Conservation (phyloP, 345 rosid genomes). For the Hibiscus trionum region DNA sequence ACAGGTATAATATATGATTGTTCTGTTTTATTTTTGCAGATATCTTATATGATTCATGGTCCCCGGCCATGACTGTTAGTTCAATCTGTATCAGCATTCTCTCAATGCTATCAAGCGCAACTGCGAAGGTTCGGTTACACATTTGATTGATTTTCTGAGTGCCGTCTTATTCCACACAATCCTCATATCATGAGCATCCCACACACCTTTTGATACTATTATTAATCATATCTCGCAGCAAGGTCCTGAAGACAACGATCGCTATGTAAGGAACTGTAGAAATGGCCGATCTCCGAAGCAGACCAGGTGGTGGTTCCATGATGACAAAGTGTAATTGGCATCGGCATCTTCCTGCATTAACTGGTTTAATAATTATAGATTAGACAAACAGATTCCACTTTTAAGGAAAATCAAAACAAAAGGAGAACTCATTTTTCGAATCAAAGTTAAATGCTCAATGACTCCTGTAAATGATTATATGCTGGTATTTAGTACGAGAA, state of each 20-base stretch:
- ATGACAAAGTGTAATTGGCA: conserved; percentile 38
- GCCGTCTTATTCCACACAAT: not conserved
- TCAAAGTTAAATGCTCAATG: conserved; percentile 3
- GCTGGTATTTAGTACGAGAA: not conserved
- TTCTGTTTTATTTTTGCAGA: conserved; percentile 36
- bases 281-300: conserved; percentile 96
- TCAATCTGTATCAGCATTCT: conserved; percentile 96
- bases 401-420: not conserved
- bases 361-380: not conserved
- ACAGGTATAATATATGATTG: conserved; percentile 2
- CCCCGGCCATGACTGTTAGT: conserved; percentile 96
- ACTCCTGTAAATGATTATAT: conserved; percentile 6
- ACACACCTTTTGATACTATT: not conserved
- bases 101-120: conserved; percentile 95
- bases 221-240: conserved; percentile 19
- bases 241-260: conserved; percentile 93
- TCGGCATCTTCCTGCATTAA: conserved; percentile 26
- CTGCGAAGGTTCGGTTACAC: conserved; percentile 56
- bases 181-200: not conserved
- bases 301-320: conserved; percentile 99
- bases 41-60: conserved; percentile 97
- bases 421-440: not conserved
- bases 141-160: conserved; percentile 8
- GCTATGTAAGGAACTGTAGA: conserved; percentile 89
- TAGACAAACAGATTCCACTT: not conserved